Conservation (phyloP, 2,329 filamentous ascomycete genomes). For the Rasamsonia emersonii region DNA sequence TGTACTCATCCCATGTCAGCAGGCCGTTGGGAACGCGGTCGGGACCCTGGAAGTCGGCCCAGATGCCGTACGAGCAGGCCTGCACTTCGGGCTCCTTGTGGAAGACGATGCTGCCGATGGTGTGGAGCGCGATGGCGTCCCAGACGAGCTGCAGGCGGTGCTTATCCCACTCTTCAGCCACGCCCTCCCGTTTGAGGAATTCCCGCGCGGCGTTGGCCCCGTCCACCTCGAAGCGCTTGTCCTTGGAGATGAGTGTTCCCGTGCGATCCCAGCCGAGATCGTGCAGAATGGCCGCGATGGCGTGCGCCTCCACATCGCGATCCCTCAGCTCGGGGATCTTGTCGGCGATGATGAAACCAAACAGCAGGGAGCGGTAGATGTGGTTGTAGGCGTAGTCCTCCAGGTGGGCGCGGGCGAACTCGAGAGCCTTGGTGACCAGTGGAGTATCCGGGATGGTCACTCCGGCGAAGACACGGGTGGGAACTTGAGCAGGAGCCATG, state of each 20-base stretch:
- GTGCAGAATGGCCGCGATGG: slow-evolving; percentile 12
- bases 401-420: slow-evolving; percentile 11
- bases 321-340: slow-evolving; percentile 16
- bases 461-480: slow-evolving; percentile 12
- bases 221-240: slow-evolving; percentile 46
- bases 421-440: slow-evolving; percentile 13
- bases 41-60: slow-evolving; percentile 33
- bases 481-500: slow-evolving; percentile 10
- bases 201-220: slow-evolving; percentile 37
- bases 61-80: slow-evolving; percentile 24
- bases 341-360: slow-evolving; percentile 26
- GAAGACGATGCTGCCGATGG: slow-evolving; percentile 25
- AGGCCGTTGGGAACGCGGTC: slow-evolving; percentile 19
- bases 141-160: slow-evolving; percentile 39
- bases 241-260: slow-evolving; percentile 27
- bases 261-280: slow-evolving; percentile 31
- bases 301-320: slow-evolving; percentile 7
- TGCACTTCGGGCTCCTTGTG: slow-evolving; percentile 39
- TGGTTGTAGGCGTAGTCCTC: slow-evolving; percentile 13
- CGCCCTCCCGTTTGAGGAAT: slow-evolving; percentile 24
- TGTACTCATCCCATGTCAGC: slow-evolving; percentile 23
- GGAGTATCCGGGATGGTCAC: slow-evolving; percentile 15
- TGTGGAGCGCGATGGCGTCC: slow-evolving; percentile 43
- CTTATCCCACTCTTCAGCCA: slow-evolving; percentile 28
- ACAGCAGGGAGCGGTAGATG: slow-evolving; percentile 28